Evolutionary conservation across 2,329 filamentous ascomycete genomes (phyloP).

Genomic region (Epichloe gansuensis): DNA sequence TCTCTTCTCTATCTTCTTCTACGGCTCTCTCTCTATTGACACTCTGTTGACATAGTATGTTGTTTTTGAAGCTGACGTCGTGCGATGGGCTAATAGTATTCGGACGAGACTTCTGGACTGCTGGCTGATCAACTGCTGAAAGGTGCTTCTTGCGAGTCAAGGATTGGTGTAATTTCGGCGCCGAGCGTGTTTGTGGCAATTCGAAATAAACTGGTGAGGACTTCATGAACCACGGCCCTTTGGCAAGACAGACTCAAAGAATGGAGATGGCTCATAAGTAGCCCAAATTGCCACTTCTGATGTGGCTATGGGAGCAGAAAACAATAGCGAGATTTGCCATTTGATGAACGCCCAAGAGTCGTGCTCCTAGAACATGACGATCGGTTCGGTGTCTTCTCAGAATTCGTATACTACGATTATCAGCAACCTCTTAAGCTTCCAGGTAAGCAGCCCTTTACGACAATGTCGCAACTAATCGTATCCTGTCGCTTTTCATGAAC

Average conservation of each 20-base stretch:
- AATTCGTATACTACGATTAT: slow-evolving; percentile 68
- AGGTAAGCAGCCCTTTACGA: slow-evolving; percentile 21
- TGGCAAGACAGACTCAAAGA: background rate
- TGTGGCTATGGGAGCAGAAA: background rate
- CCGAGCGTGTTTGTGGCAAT: slow-evolving; percentile 68
- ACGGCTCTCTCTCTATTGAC: too few relatives aligned
- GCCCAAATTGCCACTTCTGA: background rate
- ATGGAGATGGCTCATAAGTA: background rate
- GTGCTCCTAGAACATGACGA: slow-evolving; percentile 62
- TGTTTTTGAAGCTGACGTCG: background rate
- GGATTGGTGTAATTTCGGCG: slow-evolving; percentile 59
- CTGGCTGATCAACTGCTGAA: slow-evolving; percentile 55
- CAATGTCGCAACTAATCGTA: too few relatives aligned
- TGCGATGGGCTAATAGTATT: slow-evolving; percentile 42
- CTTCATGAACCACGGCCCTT: background rate
- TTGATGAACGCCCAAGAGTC: slow-evolving; percentile 37
- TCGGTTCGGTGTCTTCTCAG: slow-evolving; percentile 60
- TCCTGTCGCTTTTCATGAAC: background rate
- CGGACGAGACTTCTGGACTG: slow-evolving; percentile 54
- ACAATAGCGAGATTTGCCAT: slow-evolving; percentile 10
- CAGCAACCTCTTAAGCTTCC: slow-evolving; percentile 54
- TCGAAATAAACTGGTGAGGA: slow-evolving; percentile 53
- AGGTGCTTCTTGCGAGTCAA: slow-evolving; percentile 41
- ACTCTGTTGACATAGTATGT: too few relatives aligned
- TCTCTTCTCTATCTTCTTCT: background rate